These are phyloP conservation scores for Fusarium sp. DNA, from an alignment of 2,329 filamentous ascomycete genomes.

Conservation along the genomic window DNA sequence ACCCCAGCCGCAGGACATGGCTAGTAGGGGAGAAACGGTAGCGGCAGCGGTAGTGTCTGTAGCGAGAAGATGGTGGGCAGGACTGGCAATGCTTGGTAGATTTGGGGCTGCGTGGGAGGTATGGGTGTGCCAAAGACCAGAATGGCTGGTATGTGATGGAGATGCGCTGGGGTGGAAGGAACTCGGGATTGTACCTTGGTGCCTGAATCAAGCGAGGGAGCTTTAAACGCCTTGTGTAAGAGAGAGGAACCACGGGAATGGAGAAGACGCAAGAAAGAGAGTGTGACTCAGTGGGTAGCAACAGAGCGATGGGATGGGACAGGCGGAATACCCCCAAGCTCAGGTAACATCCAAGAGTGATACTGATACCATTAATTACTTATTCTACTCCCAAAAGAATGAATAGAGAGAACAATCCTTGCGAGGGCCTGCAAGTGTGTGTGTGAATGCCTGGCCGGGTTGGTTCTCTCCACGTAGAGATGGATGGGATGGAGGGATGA, in stretches of 20 bases:
- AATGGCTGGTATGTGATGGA: conserved; percentile 39
- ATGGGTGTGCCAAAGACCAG: conserved; percentile 31
- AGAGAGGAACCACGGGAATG: conserved; percentile 30
- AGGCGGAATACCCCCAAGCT: conserved; percentile 19
- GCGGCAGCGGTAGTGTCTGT: conserved; percentile 37
- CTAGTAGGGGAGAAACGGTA: conserved; percentile 37
- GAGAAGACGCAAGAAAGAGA: conserved; percentile 4
- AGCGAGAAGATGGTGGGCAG: conserved; percentile 34
- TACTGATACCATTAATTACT: conserved; percentile 18
- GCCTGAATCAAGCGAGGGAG: conserved; percentile 37
- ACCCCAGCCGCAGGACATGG: conserved; percentile 19
- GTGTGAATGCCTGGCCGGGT: conserved; percentile 11
- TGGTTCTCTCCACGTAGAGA: not conserved
- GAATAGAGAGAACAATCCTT: conserved; percentile 8
- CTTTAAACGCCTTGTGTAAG: conserved; percentile 33
- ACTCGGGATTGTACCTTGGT: conserved; percentile 32
- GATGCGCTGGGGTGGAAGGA: conserved; percentile 25
- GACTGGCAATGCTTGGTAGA: conserved; percentile 28
- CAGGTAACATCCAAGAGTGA: conserved; percentile 7
- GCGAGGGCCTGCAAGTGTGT: conserved; percentile 21
- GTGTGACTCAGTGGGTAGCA: conserved; percentile 15
- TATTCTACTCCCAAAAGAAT: conserved; percentile 12
- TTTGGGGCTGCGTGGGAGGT: conserved; percentile 27
- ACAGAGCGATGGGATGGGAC: conserved; percentile 22
- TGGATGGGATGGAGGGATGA: conserved; percentile 35